These are phyloP conservation scores for Trichoderma asperelloides DNA, from an alignment of 495 filamentous ascomycete genomes.

Conservation along the genomic window DNA sequence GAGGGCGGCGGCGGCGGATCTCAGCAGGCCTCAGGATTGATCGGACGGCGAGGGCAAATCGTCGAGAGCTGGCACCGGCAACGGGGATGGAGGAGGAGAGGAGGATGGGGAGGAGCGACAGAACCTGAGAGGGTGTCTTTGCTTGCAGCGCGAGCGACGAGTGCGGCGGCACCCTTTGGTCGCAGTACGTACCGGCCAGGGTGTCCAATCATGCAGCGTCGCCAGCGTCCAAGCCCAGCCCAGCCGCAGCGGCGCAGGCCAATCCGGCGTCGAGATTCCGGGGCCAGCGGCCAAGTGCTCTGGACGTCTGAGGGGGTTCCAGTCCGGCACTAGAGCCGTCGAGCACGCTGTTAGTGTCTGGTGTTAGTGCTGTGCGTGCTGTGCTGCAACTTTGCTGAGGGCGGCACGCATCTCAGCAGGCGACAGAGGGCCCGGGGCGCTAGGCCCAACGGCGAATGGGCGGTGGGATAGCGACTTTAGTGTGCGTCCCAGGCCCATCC, in stretches of 20 bases:
- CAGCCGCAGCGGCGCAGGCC: background rate
- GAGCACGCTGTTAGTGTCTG: too few species aligned
- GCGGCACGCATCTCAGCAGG: background rate
- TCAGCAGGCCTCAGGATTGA: background rate
- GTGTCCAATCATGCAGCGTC: conserved; percentile 5
- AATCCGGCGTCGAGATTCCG: conserved; percentile 6
- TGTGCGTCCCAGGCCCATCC: background rate
- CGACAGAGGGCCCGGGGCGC: conserved; percentile 1
- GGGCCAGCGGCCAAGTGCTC: background rate
- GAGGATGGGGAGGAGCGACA: conserved; percentile 6
- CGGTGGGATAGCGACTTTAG: conserved; percentile 9
- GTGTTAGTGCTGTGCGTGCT: background rate
- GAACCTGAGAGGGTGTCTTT: conserved; percentile 6
- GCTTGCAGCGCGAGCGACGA: conserved; percentile 4
- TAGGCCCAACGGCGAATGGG: conserved; percentile 9
- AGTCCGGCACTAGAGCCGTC: background rate
- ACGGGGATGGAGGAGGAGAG: conserved; percentile 1
- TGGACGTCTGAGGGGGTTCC: background rate
- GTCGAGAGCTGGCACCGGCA: conserved; percentile 1
- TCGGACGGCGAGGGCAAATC: background rate
- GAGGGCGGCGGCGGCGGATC: conserved; percentile 5
- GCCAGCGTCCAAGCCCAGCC: background rate
- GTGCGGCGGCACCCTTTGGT: conserved; percentile 7
- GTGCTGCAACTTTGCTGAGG: background rate
- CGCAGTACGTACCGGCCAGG: conserved; percentile 4